Evolutionary conservation across 495 filamentous ascomycete genomes (phyloP), one percentile per base, ranked within the genome.

Genomic region (Podospora pseudocomata): DNA sequence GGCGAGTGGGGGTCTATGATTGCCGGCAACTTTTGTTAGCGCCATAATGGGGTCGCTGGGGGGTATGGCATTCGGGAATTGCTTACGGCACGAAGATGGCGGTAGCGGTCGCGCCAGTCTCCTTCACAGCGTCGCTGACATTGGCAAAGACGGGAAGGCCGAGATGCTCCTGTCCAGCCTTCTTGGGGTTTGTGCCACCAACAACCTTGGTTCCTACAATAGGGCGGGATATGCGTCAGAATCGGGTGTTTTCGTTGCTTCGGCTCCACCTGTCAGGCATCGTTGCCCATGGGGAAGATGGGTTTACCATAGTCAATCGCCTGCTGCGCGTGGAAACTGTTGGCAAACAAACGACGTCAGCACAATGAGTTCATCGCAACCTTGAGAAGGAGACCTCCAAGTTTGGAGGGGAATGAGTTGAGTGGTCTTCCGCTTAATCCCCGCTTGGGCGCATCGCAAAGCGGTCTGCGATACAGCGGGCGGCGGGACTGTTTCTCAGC

Each of bases 101-200:
- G 60, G 92, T 94, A 65, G 94, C 94, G 66, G 84, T 91, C 68
- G 94, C 94, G 72, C 93, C 93, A 59, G 92, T 96, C 82, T 93
- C 82, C 85, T 94, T 96, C 68, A 96, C 86, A 67, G 94, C 95
- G 66, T 98, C 94, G 67, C 79, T 78, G 66, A 99, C 96, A 71
- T 87, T 95, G 65, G 86, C 91, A 81, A 98, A 99, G 71, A 99
- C 96, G 19, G 95, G 95, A 68, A 89, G 90, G 77, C 90, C 94
- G 65, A 99, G 88, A 84, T 99, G 95, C 72, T 83, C 87, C 65
- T 86, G 82, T 73, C 95, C 95, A 71, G 95, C 95, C 84, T 99
- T 99, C 87, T 96, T 98, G 75, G 95, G 95, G 83, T 97, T 98
- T 77, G 93, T 97, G 75, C 95, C 95, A 78, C 95, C 95, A 70